These are phyloP conservation scores for Colletotrichum sidae DNA, from an alignment of 2,329 filamentous ascomycete species.

Conservation along the genomic window DNA sequence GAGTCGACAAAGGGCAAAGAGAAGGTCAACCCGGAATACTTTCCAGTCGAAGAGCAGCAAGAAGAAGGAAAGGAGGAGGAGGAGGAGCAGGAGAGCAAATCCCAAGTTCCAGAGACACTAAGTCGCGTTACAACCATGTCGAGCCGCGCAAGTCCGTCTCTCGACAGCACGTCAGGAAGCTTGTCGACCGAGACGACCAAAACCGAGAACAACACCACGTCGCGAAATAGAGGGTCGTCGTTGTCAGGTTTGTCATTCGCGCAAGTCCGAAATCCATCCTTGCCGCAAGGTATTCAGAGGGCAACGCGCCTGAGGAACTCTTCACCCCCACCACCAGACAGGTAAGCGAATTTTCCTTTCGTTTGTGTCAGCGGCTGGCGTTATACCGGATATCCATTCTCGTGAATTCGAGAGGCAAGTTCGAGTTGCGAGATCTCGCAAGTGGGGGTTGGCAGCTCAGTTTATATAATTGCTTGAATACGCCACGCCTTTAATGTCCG, in stretches of 20 bases:
- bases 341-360: conserved; percentile 51
- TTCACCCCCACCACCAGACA: conserved; percentile 61
- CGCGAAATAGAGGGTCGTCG: conserved; percentile 52
- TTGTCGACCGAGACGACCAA: conserved; percentile 24
- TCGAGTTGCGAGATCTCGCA: neutral
- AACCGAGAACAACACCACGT: conserved; percentile 13
- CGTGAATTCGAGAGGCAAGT: neutral
- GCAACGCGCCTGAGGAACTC: conserved; percentile 55
- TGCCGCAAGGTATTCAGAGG: conserved; percentile 62
- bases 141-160: conserved; percentile 27
- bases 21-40: conserved; percentile 42
- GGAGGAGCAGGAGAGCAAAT: neutral
- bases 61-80: conserved; percentile 15
- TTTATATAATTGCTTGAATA: neutral
- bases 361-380: neutral
- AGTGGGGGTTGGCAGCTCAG: neutral
- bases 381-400: neutral
- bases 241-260: conserved; percentile 61
- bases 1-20: conserved; percentile 38
- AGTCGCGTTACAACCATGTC: conserved; percentile 32
- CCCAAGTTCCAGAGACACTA: neutral
- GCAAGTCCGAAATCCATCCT: conserved; percentile 53
- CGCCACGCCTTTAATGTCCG: neutral
- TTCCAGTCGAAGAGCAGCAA: conserved; percentile 36
- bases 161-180: conserved; percentile 23